Base-by-base conservation (phyloP, 75 land plant species). In the Pinus tabuliformis region DNA sequence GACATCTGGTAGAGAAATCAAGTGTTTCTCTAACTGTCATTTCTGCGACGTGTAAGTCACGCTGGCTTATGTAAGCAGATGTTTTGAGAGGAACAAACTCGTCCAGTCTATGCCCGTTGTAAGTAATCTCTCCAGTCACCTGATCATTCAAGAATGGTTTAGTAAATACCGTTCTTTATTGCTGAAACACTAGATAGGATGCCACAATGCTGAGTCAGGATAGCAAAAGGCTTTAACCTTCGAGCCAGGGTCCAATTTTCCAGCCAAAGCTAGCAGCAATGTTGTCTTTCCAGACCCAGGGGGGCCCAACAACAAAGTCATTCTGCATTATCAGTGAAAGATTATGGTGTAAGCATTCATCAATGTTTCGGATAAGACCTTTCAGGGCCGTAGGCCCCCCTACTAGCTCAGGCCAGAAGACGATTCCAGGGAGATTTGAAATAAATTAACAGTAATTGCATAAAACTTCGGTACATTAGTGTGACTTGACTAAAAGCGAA, bases 1-100 rank as follows among this genome's bases (percentile, higher is more conserved):
- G 98, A 58, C 95, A 92, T 62, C 98, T 83, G 0, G 92, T 92
- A 3, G 98, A 89, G 82, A 95, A 95, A 73, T 95, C 95, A 16
- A 95, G 78, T 1, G 98, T 95, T 81, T 95, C 98, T 76, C 91
- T 87, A 18, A 95, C 98, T 5, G 97, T 94, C 84, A 94, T 93
- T 76, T 88, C 92, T 24, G 92, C 97, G 5, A 94, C 81, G 60
- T 94, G 98, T 64, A 90, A 84, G 72, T 95, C 98, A 57, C 83
- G 83, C 81, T 95, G 98, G 74, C 95, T 87, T 58, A 95, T 90
- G 74, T 95, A 95, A 13, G 98, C 90, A 15, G 93, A 88, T 56
- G 98, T 95, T 74, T 91, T 90, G 57, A 84, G 88, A 17, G 98
- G 91, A 28, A 89, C 86, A 76, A 95, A 95, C 71, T 95, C 98